Evolutionary conservation across 2,329 filamentous ascomycete genomes (phyloP), one percentile per base, ranked within the genome.

Genomic region (Tolypocladium inflatum): DNA sequence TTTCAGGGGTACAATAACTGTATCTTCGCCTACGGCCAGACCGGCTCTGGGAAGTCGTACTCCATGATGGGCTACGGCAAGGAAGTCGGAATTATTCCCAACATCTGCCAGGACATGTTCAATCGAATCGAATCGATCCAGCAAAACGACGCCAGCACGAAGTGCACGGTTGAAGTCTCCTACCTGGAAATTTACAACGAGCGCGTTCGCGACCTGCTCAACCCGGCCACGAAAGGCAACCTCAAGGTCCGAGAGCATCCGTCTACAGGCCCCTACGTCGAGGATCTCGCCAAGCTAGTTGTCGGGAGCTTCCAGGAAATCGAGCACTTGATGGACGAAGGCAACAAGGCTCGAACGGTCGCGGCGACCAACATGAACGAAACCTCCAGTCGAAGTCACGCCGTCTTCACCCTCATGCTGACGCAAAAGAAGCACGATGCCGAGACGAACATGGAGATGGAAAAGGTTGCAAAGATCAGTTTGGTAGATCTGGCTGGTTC

Each of bases 301-400:
- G 94, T 99, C 45, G 85, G 91, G 65, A 93, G 91, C 60, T 97
- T 99, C 71, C 81, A 88, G 57, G 95, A 99, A 71, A 97, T 99
- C 64, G 94, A 99, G 69, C 87, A 97, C 70, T 77, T 99, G 67
- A 99, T 99, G 94, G 94, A 99, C 70, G 93, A 97, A 75, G 94
- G 94, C 68, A 99, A 99, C 79, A 99, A 99, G 76, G 94, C 94
- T 39, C 84, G 94, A 79, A 99, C 94, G 0, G 94, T 99, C 43
- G 94, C 94, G 3, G 94, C 94, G 9, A 99, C 94, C 43, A 99
- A 97, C 81, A 99, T 99, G 94, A 99, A 99, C 79, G 94, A 97
- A 74, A 99, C 95, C 0, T 97, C 91, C 60, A 96, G 91, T 82
- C 88, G 94, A 79, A 97, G 93, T 71, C 94, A 99, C 73, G 94